Base-by-base conservation (phyloP, 2,329 filamentous ascomycete species). In the Dryadomyces quercus-mongolicae region DNA sequence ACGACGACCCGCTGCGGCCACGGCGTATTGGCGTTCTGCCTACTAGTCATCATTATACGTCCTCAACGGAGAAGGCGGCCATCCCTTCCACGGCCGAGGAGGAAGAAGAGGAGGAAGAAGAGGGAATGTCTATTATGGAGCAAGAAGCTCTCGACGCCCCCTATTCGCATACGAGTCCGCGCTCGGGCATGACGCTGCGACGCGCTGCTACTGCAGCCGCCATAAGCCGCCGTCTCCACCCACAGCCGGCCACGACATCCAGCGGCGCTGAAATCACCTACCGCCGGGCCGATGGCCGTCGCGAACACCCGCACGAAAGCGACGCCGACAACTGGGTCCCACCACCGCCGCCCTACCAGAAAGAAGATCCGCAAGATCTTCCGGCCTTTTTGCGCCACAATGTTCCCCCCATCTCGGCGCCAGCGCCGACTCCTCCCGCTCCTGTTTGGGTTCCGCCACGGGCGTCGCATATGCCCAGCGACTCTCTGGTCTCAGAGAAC, bases 241-340 rank as follows among this genome's bases (percentile, higher is more conserved):
- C 81, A 59, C 71, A 76, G 50, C 70, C 80, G 44, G 70, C 77
- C 52, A 71, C 79, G 60, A 70, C 80, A 44, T 68, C 77, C 53
- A 70, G 77, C 60, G 70, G 73, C 61, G 71, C 80, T 1, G 74
- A 70, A 43, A 74, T 82, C 48, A 70, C 83, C 60, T 86, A 85
- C 63, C 78, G 82, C 47, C 78, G 84, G 48, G 84, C 85, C 15
- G 84, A 88, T 66, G 82, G 84, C 7, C 75, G 83, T 45, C 74
- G 79, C 45, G 85, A 91, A 62, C 77, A 89, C 60, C 88, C 88
- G 4, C 87, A 93, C 66, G 88, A 93, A 67, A 92, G 87, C 59
- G 88, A 93, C 65, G 87, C 88, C 4, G 88, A 93, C 62, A 88
- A 91, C 61, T 94, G 88, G 88, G 85, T 90, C 5, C 86, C 88